Percentiles rank a stretch among this genome's conserved stretches.
phyloP scores from a whole-genome alignment of 306 rosid genomes.

The peach (Prunus persica) region DNA sequence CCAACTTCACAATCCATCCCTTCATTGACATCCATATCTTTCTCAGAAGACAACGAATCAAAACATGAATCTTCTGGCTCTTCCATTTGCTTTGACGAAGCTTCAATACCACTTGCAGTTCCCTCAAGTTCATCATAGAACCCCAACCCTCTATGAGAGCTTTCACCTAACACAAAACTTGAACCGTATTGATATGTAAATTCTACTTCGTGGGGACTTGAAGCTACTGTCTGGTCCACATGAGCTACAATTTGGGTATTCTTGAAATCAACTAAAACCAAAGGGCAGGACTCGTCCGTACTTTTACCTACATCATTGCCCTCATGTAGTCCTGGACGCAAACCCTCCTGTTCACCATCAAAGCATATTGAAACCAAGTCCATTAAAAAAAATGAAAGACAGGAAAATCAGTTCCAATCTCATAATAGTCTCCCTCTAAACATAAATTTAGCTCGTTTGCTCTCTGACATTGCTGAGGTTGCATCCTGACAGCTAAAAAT shows the following conservation, averaged over 20 bases:
- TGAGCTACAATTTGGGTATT: slow-evolving; percentile 42
- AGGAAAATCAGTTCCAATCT: not conserved
- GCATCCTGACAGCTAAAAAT: not conserved
- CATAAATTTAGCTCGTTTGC: not conserved
- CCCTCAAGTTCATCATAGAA: slow-evolving; percentile 56
- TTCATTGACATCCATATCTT: slow-evolving; percentile 42
- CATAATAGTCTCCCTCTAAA: not conserved
- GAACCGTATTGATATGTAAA: slow-evolving; percentile 56
- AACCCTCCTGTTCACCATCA: slow-evolving; percentile 47
- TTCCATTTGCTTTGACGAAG: slow-evolving; percentile 37
- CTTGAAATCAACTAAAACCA: slow-evolving; percentile 45
- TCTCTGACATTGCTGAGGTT: not conserved
- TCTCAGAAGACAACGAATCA: slow-evolving; percentile 42
- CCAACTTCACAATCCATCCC: slow-evolving; percentile 32
- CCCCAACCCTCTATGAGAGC: slow-evolving; percentile 76
- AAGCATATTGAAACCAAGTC: slow-evolving; percentile 9
- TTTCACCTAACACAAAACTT: slow-evolving; percentile 74
- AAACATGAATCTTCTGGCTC: slow-evolving; percentile 40
- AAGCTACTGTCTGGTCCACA: slow-evolving; percentile 52
- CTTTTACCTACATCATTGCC: slow-evolving; percentile 25
- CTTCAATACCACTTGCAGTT: slow-evolving; percentile 45
- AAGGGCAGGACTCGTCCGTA: slow-evolving; percentile 39
- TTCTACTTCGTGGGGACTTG: slow-evolving; percentile 35
- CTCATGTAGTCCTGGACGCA: slow-evolving; percentile 16
- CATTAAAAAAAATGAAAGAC: not conserved